phyloP scores from a whole-genome alignment of 2,329 filamentous ascomycete genomes.

The Westerdykella sp. region DNA sequence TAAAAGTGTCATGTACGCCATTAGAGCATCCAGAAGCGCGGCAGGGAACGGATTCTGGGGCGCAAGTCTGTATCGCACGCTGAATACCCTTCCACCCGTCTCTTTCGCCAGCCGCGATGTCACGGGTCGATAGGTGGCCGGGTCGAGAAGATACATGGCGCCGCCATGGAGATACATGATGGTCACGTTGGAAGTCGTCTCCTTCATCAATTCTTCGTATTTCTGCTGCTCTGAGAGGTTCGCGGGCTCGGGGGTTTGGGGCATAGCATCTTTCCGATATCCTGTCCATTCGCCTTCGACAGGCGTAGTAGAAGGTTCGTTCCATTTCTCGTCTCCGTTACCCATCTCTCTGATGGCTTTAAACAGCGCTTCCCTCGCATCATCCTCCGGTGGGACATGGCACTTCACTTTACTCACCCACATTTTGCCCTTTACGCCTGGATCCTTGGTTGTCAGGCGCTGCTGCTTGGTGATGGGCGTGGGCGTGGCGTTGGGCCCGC shows the following conservation, averaged over 20 bases:
- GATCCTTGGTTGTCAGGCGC: conserved; percentile 54
- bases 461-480: conserved; percentile 46
- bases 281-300: conserved; percentile 74
- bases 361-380: conserved; percentile 53
- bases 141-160: conserved; percentile 67
- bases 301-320: conserved; percentile 48
- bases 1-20: conserved; percentile 66
- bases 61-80: conserved; percentile 66
- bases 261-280: conserved; percentile 52
- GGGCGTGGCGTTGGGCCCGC: conserved; percentile 15
- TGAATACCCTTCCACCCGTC: conserved; percentile 62
- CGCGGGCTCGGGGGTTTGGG: conserved; percentile 47
- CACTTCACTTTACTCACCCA: conserved; percentile 72
- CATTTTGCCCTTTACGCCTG: conserved; percentile 67
- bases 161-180: conserved; percentile 73
- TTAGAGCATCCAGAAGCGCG: conserved; percentile 64
- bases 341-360: conserved; percentile 53
- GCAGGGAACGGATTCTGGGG: conserved; percentile 71
- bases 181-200: conserved; percentile 57
- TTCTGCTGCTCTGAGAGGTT: conserved; percentile 56
- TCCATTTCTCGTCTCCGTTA: conserved; percentile 34
- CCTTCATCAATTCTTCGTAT: conserved; percentile 61
- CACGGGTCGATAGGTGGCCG: conserved; percentile 56
- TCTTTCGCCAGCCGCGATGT: conserved; percentile 58
- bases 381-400: conserved; percentile 51